Evolutionary conservation across 2,329 filamentous ascomycete species (phyloP).

Genomic region (Colletotrichum euphorbiae): DNA sequence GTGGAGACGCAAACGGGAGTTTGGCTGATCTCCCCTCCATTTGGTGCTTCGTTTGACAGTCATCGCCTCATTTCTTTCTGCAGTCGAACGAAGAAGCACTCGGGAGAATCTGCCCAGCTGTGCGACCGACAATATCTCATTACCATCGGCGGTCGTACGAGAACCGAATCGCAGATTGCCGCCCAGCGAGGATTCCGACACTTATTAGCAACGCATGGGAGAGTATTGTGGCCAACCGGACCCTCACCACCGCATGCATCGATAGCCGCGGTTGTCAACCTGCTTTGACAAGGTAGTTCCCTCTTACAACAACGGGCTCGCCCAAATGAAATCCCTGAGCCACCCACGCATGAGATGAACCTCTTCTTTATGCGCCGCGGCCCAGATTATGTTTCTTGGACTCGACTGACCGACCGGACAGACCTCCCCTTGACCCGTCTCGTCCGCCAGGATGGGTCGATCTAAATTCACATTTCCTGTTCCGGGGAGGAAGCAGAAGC

Average conservation of each 20-base stretch:
- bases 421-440: constrained; percentile 12
- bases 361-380: background rate
- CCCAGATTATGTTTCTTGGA: constrained; percentile 7
- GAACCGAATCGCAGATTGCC: constrained; percentile 3
- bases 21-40: constrained; percentile 9
- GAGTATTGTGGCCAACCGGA: constrained; percentile 23
- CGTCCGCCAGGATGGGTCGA: constrained; percentile 49
- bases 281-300: constrained; percentile 39
- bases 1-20: constrained; percentile 37
- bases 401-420: constrained; percentile 27
- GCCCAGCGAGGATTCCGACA: constrained; percentile 3
- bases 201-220: constrained; percentile 28
- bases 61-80: constrained; percentile 25
- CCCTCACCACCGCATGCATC: constrained; percentile 35
- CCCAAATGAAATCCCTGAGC: constrained; percentile 21
- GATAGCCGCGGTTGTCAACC: constrained; percentile 32
- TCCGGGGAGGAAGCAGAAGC: constrained; percentile 59
- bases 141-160: constrained; percentile 18
- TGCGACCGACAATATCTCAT: constrained; percentile 24
- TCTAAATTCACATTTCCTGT: constrained; percentile 63
- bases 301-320: constrained; percentile 18
- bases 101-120: constrained; percentile 25
- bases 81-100: constrained; percentile 11
- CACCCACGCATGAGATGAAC: constrained; percentile 13
- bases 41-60: constrained; percentile 30